Conservation (phyloP, 2,329 filamentous ascomycete species). For the Trichoderma brevicompactum region DNA sequence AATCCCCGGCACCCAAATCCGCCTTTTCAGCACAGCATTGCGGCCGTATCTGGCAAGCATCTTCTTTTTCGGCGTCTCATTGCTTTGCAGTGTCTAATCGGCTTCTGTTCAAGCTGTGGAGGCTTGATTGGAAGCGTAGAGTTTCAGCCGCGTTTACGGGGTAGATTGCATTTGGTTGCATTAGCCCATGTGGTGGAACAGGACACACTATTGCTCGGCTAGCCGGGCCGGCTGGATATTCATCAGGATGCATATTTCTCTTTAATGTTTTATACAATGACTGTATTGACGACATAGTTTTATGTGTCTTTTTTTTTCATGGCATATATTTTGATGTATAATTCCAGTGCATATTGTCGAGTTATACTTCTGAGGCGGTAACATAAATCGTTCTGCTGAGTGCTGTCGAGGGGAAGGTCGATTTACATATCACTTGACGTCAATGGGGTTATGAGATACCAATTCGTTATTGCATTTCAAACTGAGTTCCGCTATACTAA, state of each 20-base stretch:
- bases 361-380: neutral
- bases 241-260: constrained; percentile 11
- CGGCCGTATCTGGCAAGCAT: neutral
- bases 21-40: constrained; percentile 1
- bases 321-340: constrained; percentile 15
- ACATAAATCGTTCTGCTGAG: neutral
- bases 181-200: constrained; percentile 27
- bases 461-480: neutral
- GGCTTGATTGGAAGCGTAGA: neutral
- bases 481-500: no score
- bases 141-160: constrained; percentile 12
- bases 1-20: neutral
- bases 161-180: constrained; percentile 22
- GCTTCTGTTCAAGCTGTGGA: neutral
- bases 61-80: neutral
- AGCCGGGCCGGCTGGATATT: constrained; percentile 14
- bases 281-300: neutral
- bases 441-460: constrained; percentile 3
- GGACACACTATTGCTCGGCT: constrained; percentile 15
- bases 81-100: constrained; percentile 3
- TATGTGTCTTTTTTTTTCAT: constrained; percentile 2
- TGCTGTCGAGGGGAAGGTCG: neutral
- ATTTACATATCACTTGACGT: neutral
- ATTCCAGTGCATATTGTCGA: constrained; percentile 7
- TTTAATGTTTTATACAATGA: neutral